Conservation (phyloP, 1,284 basidiomycete species). For the Trichosporon ovoides region DNA sequence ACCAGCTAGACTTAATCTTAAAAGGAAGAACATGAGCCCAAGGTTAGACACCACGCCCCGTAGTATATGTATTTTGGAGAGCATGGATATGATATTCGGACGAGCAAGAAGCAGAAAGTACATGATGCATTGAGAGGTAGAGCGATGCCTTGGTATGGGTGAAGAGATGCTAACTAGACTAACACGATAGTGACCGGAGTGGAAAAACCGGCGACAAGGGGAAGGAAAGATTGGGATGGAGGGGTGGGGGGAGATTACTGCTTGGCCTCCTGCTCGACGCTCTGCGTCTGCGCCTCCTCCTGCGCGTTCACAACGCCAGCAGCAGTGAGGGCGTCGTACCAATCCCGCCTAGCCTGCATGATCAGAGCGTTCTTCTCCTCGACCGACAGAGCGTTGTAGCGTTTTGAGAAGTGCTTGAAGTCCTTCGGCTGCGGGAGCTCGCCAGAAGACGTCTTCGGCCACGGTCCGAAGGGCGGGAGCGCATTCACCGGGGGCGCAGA, state of each 20-base stretch:
- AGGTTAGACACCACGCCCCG: conserved; percentile 3
- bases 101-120: neutral
- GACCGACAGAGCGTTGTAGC: conserved; percentile 28
- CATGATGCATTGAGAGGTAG: conserved; percentile 1
- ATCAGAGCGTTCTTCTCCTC: conserved; percentile 38
- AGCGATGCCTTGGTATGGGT: neutral
- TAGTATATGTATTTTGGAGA: conserved; percentile 3
- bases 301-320: conserved; percentile 1
- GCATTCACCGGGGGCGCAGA: conserved; percentile 5
- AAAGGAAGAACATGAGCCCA: neutral
- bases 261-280: conserved; percentile 12
- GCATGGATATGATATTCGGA: conserved; percentile 3
- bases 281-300: conserved; percentile 15
- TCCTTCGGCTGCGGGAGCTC: conserved; percentile 8
- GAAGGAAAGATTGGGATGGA: too few species aligned
- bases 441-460: conserved; percentile 1
- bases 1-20: conserved; percentile 33
- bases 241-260: neutral
- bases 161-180: neutral
- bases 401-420: conserved; percentile 26
- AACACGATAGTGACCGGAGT: neutral
- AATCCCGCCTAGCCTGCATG: conserved; percentile 37
- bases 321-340: conserved; percentile 32
- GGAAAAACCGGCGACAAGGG: neutral
- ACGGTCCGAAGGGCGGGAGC: conserved; percentile 23